Evolutionary conservation across 2,329 filamentous ascomycete species (phyloP), one percentile per base, ranked within the genome.

Genomic region (Colletotrichum sp.): DNA sequence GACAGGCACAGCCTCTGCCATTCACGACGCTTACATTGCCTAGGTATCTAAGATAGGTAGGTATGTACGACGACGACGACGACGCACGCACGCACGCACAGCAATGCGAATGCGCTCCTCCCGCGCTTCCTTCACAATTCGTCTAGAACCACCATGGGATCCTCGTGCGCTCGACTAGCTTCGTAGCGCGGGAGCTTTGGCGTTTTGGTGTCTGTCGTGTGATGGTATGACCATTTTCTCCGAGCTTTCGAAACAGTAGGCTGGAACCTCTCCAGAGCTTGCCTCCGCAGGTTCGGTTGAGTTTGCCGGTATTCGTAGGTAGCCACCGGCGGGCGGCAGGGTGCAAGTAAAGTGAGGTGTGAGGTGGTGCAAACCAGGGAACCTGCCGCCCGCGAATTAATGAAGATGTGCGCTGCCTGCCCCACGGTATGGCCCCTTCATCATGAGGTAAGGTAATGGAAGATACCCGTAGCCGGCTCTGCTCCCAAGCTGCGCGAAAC

Each of bases 221-320:
- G 34, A 26, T 57, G 72, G 63, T 26, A 67, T 63, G 39, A 12
- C 39, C 68, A 67, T 68, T 72, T 52, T 63, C 61, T 36, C 61
- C 63, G 63, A 75, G 36, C 16, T 61, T 39, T 72, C 55, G 72
- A 75, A 75, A 75, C 72, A 36, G 16, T 68, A 24, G 72, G 30
- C 30, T 64, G 21, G 43, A 36, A 28, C 24, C 60, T 71, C 8
- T 48, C 32, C 9, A 60, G 30, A 71, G 60, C 67, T 16, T 57
- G 24, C 34, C 24, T 16, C 30, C 36, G 52, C 26, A 28, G 52
- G 36, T 39, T 75, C 14, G 30, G 30, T 68, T 66, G 61, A 21
- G 61, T 65, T 39, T 69, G 21, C n/a, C 43, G 43, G 43, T 52
- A 52, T 26, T 32, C 26, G 28, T 43, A 61, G 61, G 28, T 55